These are phyloP conservation scores for Paulownia fortunei DNA, from an alignment of 257 asterid species.

Conservation along the genomic window DNA sequence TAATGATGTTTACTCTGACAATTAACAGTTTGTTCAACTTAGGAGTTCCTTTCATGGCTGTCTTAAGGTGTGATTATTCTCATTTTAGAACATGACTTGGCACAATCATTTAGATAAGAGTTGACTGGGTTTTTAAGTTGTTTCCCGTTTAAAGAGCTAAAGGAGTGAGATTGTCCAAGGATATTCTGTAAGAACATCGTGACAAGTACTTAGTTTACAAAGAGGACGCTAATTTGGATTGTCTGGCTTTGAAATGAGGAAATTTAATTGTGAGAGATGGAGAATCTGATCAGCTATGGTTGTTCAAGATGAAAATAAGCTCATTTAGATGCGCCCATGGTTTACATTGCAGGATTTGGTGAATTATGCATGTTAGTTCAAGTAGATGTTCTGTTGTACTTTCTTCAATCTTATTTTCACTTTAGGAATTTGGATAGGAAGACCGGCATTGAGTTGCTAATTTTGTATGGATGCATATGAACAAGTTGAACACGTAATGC, in stretches of 20 bases:
- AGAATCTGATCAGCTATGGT: not conserved
- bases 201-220: not conserved
- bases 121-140: not conserved
- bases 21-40: not conserved
- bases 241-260: not conserved
- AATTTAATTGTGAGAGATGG: not conserved
- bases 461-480: not conserved
- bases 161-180: not conserved
- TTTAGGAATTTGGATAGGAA: not conserved
- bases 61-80: not conserved
- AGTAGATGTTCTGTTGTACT: not conserved
- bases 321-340: not conserved
- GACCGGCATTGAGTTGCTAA: not conserved
- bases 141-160: not conserved
- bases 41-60: not conserved
- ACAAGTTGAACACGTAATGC: constrained; percentile 1
- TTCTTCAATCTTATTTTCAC: not conserved
- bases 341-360: not conserved
- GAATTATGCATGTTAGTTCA: not conserved
- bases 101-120: not conserved
- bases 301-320: not conserved
- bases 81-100: constrained; percentile 12
- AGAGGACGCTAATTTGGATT: not conserved
- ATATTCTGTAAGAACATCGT: not conserved
- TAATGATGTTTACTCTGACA: not conserved